These are phyloP conservation scores for Mycena vitilis DNA, from an alignment of 768 basidiomycete species.

Conservation along the genomic window DNA sequence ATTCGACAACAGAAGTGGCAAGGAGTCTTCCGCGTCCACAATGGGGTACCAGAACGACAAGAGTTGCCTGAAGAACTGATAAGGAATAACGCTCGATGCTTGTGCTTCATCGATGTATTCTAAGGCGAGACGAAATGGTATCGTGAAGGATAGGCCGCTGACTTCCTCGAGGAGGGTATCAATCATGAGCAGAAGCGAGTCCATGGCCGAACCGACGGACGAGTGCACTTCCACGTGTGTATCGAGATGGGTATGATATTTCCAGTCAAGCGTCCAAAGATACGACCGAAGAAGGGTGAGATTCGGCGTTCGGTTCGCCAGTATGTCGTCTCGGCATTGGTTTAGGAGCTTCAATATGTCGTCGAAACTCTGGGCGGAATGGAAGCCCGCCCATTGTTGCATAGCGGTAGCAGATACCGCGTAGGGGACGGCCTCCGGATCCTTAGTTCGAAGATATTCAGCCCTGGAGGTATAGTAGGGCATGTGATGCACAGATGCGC, in stretches of 20 bases:
- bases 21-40: neutral
- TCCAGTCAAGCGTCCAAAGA: neutral
- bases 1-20: neutral
- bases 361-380: neutral
- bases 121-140: neutral
- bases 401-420: neutral
- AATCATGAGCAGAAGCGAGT: neutral
- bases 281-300: neutral
- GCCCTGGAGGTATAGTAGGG: neutral
- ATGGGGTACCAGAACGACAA: neutral
- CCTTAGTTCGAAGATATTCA: neutral
- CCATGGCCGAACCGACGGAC: neutral
- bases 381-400: neutral
- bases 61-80: neutral
- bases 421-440: neutral
- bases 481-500: neutral
- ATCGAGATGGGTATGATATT: neutral
- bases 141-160: neutral
- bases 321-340: neutral
- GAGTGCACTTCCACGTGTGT: neutral
- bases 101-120: neutral
- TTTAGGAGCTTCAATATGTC: neutral
- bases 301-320: neutral
- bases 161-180: neutral
- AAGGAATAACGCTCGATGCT: neutral